Percentiles rank a stretch among this genome's conserved stretches.
phyloP scores from a whole-genome alignment of 306 rosid genomes.

The barrel medic (Medicago truncatula) region DNA sequence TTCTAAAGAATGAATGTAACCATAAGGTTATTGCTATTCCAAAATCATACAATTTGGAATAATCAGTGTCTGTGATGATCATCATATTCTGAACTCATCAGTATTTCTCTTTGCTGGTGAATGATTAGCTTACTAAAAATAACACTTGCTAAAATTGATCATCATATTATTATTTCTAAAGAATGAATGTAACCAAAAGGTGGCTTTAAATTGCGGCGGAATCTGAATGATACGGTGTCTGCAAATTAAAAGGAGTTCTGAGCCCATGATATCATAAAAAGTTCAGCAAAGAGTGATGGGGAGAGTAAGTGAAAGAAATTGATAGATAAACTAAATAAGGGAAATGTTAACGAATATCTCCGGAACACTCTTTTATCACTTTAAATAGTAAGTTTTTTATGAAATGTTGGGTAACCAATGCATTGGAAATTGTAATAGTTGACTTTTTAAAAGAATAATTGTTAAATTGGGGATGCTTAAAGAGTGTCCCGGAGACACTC shows the following conservation, averaged over 20 bases:
- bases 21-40: not conserved
- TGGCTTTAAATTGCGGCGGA: not conserved
- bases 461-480: no score
- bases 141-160: not conserved
- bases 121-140: not conserved
- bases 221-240: not conserved
- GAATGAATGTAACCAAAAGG: not conserved
- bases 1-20: no score
- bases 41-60: not conserved
- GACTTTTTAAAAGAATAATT: no score
- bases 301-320: not conserved
- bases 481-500: no score
- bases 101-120: not conserved
- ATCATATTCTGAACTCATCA: not conserved
- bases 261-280: not conserved
- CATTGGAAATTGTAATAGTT: no score
- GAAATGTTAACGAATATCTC: no score
- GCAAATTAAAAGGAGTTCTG: not conserved
- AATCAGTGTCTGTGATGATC: not conserved
- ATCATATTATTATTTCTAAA: not conserved
- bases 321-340: not conserved
- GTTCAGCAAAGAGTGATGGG: not conserved
- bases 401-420: no score
- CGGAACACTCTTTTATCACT: no score
- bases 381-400: no score